Base-by-base conservation (phyloP, 768 basidiomycete species). In the Macrolepiota albuminosa region DNA sequence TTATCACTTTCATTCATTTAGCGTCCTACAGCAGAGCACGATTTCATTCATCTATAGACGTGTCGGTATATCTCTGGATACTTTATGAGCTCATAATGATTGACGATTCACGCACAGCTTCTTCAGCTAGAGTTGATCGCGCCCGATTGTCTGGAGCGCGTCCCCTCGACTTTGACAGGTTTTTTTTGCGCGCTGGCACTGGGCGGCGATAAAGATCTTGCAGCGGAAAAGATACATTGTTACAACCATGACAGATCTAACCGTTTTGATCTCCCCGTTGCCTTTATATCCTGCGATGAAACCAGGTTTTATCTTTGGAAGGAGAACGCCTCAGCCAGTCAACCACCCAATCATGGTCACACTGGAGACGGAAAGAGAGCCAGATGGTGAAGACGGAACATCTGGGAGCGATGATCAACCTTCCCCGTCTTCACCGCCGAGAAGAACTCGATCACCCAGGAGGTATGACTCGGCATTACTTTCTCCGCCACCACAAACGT, bases 401-500 rank as follows among this genome's bases (percentile, higher is more conserved):
- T 33, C 34, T 50, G 57, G 29, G 2, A 48, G 61, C 45, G 49
- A 43, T 14, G 33, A 49, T 31, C 37, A 58, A 47, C 42, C 54
- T 29, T 61, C 54, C 24, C 42, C 37, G 24, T 58, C 42, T 57
- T 59, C 50, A 24, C 40, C 58, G 46, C 58, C 60, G 7, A 50
- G 61, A 48, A 52, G 53, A 43, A 59, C 57, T 42, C 64, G 64
- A 9, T 66, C 66, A 49, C 66, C 62, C n/a, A 48, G 60, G 33
- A 56, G 62, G n/a, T 62, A 65, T 53, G 74, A 81, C 59, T 67
- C 66, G 7, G 67, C 69, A 18, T 68, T 81, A 29, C 76, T 83
- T 37, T 79, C 78, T 10, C 81, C 81, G 2, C 81, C 81, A 1
- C 67, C 76, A 34, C 78, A 81, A 63, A 81, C 80, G 26, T 81